Percentiles rank a stretch among this genome's conserved stretches.
phyloP scores from a whole-genome alignment of 306 rosid genomes.

The Rosa chinensis region DNA sequence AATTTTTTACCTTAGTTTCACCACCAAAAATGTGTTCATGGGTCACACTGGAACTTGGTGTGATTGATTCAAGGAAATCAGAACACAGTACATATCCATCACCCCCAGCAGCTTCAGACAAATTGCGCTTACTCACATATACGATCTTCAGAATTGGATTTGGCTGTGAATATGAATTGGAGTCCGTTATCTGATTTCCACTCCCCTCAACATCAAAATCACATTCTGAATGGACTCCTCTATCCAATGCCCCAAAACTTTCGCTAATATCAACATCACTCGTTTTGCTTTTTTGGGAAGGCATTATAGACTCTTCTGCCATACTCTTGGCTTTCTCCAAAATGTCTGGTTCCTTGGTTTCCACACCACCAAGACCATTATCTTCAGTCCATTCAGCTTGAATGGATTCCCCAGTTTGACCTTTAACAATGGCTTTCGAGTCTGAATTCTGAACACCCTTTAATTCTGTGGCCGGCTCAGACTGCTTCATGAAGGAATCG shows the following conservation, averaged over 20 bases:
- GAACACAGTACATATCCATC: slow-evolving; percentile 5
- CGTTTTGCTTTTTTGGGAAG: slow-evolving; percentile 11
- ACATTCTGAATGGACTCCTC: not conserved
- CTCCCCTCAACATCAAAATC: slow-evolving; percentile 12
- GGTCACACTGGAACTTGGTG: slow-evolving; percentile 18
- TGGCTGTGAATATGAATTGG: not conserved
- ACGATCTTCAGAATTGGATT: slow-evolving; percentile 4
- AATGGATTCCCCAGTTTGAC: slow-evolving; percentile 23
- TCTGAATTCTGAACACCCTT: not conserved
- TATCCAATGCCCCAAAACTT: not conserved
- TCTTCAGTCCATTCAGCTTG: slow-evolving; percentile 22
- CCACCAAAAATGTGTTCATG: slow-evolving; percentile 19
- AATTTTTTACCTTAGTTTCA: slow-evolving; percentile 15
- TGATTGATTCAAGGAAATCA: slow-evolving; percentile 21
- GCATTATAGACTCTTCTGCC: slow-evolving; percentile 15
- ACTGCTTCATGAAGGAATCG: not conserved
- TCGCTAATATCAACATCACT: slow-evolving; percentile 16
- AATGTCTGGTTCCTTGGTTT: slow-evolving; percentile 20
- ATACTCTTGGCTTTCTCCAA: slow-evolving; percentile 1
- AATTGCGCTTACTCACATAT: not conserved
- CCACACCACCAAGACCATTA: slow-evolving; percentile 18
- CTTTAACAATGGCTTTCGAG: slow-evolving; percentile 19
- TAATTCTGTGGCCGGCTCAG: slow-evolving; percentile 10
- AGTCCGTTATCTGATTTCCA: slow-evolving; percentile 15
- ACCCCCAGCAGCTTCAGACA: slow-evolving; percentile 15